Base-by-base conservation (phyloP, 1,284 basidiomycete species). In the Rhodotorula sp. region DNA sequence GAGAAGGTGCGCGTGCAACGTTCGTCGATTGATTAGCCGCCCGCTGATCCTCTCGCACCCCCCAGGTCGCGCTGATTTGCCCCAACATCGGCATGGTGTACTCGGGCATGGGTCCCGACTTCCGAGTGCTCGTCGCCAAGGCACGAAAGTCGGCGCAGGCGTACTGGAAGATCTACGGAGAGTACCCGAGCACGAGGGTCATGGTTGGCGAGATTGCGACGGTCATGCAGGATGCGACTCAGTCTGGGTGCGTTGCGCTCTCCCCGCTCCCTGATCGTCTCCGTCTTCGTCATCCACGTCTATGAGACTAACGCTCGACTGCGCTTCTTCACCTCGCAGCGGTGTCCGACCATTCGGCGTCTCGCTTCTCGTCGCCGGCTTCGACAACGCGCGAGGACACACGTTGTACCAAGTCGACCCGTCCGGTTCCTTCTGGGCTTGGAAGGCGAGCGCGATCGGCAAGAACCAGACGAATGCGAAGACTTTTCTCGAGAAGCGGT, bases 381-480 rank as follows among this genome's bases (percentile, higher is more conserved):
- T 90, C 89, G 96, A 99, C 80, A 84, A 85, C 76, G 90, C 90
- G 79, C 88, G 93, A 29, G 95, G 95, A 24, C 92, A 94, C 73
- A 90, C 88, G 48, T 85, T 99, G 72, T 99, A 96, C 83, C 96
- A 99, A 82, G 95, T 99, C 64, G 96, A 99, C 83, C 96, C 96
- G 27, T 96, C 93, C 57, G 96, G 96, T 57, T 94, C 92, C 58
- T 99, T 93, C 83, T 98, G 94, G 94, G 94, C 96, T 61, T 99
- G 96, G 96, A 99, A 99, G 82, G 96, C 96, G 20, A 95, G 92
- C 79, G 96, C 96, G 22, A 99, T 99, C 78, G 96, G 96, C 51
- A 99, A 99, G 84, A 99, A 99, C 83, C 98, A 98, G 92, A 89
- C 94, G 64, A 99, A 99, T 79, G 96, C 94, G 63, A 99, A 99